These are phyloP conservation scores for Backusella westeae DNA, from an alignment of 192 early-diverging fungal species.

Conservation along the genomic window DNA sequence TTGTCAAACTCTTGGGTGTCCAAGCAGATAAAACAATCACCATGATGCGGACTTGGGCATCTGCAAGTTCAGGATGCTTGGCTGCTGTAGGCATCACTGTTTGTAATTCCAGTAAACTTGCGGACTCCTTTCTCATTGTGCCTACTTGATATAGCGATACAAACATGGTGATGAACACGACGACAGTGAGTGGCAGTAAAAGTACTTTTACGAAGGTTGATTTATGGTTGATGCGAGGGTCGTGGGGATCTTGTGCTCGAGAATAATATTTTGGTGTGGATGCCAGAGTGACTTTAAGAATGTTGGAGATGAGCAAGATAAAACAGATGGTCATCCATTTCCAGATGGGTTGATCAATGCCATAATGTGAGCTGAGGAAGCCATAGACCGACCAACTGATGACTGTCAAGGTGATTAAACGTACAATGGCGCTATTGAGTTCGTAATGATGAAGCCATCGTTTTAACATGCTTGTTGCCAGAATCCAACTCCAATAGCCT, in stretches of 20 bases:
- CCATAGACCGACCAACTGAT: conserved; percentile 55
- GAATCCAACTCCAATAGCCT: conserved; percentile 56
- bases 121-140: conserved; percentile 34
- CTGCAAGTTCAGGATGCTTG: conserved; percentile 19
- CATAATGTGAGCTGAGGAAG: conserved; percentile 48
- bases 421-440: conserved; percentile 46
- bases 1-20: conserved; percentile 49
- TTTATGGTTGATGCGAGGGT: conserved; percentile 29
- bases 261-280: conserved; percentile 32
- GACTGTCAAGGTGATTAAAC: conserved; percentile 47
- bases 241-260: conserved; percentile 18
- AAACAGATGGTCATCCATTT: conserved; percentile 52
- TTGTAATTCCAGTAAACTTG: conserved; percentile 18
- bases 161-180: conserved; percentile 55
- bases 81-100: conserved; percentile 30
- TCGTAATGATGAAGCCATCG: conserved; percentile 61
- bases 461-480: conserved; percentile 53
- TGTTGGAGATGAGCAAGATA: conserved; percentile 43
- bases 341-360: conserved; percentile 56
- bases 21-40: conserved; percentile 56
- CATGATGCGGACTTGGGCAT: conserved; percentile 45
- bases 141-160: conserved; percentile 47
- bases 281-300: conserved; percentile 32
- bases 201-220: conserved; percentile 39
- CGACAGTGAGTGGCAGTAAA: conserved; percentile 47